Conservation (phyloP, 257 asterid species). For the Agastache rugosa region DNA sequence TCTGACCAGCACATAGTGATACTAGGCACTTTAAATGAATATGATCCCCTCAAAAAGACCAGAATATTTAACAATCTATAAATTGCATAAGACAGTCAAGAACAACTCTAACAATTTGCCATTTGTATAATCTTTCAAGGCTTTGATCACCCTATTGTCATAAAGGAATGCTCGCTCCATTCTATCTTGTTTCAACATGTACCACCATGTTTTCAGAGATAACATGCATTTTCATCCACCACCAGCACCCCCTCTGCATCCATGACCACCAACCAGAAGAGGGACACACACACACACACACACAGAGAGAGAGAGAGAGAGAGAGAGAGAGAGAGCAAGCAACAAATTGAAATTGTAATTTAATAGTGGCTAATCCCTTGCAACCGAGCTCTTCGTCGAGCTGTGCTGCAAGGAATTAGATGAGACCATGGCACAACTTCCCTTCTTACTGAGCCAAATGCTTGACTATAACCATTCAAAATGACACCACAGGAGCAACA, state of each 20-base stretch:
- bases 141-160: not conserved
- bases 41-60: constrained; percentile 10
- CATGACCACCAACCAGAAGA: too few species aligned
- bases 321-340: too few species aligned
- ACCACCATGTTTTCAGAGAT: not conserved
- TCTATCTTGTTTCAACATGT: not conserved
- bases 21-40: not conserved
- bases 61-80: not conserved
- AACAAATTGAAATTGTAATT: too few species aligned
- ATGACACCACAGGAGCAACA: not conserved
- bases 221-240: not conserved
- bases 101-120: constrained; percentile 26
- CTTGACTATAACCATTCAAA: not conserved
- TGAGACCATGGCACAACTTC: not conserved
- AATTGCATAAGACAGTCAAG: constrained; percentile 19
- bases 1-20: constrained; percentile 1
- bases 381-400: not conserved
- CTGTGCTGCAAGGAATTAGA: not conserved
- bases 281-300: too few species aligned
- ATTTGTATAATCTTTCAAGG: not conserved
- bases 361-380: too few species aligned
- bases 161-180: not conserved
- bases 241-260: too few species aligned
- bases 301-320: too few species aligned
- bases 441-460: not conserved